Evolutionary conservation across 345 rosid species (phyloP).

Genomic region (Geranium brycei): DNA sequence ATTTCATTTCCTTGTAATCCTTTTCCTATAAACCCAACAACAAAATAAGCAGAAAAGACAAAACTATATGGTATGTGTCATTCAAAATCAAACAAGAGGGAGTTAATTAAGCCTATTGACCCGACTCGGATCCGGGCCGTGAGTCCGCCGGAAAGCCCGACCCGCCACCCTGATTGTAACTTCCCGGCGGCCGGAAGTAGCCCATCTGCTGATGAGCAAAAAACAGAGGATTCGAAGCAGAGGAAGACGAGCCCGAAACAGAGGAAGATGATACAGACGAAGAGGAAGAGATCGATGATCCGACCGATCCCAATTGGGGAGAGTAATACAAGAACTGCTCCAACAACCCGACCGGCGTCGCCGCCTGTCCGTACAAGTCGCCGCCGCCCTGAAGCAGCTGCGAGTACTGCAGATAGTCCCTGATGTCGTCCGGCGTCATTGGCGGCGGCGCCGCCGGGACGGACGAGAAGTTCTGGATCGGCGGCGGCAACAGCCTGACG

Average conservation of each 20-base stretch:
- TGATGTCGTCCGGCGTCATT: neutral
- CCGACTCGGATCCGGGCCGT: conserved; percentile 24
- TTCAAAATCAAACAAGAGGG: conserved; percentile 12
- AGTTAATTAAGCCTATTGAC: conserved; percentile 20
- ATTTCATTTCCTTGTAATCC: too few relatives aligned
- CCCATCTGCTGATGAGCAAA: conserved; percentile 19
- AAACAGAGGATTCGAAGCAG: conserved; percentile 38
- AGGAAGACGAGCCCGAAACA: conserved; percentile 11
- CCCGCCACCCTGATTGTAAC: conserved; percentile 15
- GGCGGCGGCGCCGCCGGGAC: neutral
- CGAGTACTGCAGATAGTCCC: conserved; percentile 37
- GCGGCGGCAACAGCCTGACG: conserved; percentile 24
- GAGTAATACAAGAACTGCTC: neutral
- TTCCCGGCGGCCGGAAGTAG: conserved; percentile 13
- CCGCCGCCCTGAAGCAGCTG: conserved; percentile 27
- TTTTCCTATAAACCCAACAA: neutral
- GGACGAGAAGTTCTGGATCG: conserved; percentile 7
- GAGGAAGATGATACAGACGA: conserved; percentile 9
- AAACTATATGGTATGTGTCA: neutral
- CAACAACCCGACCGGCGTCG: too few relatives aligned
- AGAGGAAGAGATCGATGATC: conserved; percentile 13
- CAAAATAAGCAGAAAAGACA: neutral
- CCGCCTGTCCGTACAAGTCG: conserved; percentile 7
- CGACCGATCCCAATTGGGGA: conserved; percentile 4
- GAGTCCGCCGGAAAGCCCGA: conserved; percentile 10